These are phyloP conservation scores for Calonectria pauciramosa DNA, from an alignment of 2,329 filamentous ascomycete species.

Conservation along the genomic window DNA sequence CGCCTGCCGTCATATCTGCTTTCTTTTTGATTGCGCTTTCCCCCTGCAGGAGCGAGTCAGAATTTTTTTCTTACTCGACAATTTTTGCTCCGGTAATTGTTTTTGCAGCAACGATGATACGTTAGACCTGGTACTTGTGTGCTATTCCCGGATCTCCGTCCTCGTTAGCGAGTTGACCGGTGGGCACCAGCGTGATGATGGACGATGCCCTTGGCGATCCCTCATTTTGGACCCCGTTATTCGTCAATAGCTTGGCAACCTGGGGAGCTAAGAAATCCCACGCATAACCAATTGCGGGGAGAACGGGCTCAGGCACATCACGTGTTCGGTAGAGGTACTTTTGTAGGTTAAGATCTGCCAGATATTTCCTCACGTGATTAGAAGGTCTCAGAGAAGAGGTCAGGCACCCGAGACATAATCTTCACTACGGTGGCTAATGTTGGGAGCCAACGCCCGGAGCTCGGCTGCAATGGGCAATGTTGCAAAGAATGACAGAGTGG, in stretches of 20 bases:
- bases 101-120: background rate
- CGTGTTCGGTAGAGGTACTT: background rate
- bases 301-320: background rate
- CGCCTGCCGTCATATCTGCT: background rate
- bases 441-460: background rate
- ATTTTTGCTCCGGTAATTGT: background rate
- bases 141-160: background rate
- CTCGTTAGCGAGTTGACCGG: background rate
- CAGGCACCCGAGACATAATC: background rate
- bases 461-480: background rate
- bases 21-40: background rate
- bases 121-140: background rate
- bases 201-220: constrained; percentile 4
- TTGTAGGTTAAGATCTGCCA: background rate
- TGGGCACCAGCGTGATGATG: background rate
- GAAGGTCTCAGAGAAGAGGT: background rate
- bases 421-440: background rate
- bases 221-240: constrained; percentile 4
- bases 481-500: background rate
- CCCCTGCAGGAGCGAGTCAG: background rate
- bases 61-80: background rate
- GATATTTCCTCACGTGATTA: background rate
- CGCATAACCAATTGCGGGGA: background rate
- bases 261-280: constrained; percentile 2
- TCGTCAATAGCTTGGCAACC: constrained; percentile 11